Conservation (phyloP, 306 rosid species). For the Arachis hypogaea region DNA sequence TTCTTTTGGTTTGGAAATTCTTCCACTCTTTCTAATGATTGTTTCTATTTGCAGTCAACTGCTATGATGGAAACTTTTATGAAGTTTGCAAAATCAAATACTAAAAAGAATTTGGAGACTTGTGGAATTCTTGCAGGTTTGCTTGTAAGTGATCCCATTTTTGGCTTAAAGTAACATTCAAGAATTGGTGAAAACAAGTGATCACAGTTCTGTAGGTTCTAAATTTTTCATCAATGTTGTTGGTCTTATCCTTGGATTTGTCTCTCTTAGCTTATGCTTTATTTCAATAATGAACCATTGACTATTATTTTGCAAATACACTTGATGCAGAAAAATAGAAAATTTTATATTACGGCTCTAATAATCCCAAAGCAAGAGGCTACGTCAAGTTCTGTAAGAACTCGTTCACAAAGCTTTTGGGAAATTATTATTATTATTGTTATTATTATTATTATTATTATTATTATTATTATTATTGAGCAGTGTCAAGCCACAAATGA, state of each 20-base stretch:
- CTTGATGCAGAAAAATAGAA: slow-evolving; percentile 77
- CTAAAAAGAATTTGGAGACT: slow-evolving; percentile 76
- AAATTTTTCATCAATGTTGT: slow-evolving; percentile 26
- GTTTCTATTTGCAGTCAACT: slow-evolving; percentile 72
- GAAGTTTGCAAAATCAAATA: slow-evolving; percentile 82
- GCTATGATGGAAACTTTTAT: slow-evolving; percentile 80
- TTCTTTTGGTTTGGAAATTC: background rate
- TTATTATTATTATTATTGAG: slow-evolving; percentile 38
- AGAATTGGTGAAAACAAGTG: slow-evolving; percentile 1
- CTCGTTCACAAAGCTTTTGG: slow-evolving; percentile 22
- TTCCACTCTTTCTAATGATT: slow-evolving; percentile 33
- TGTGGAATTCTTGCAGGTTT: slow-evolving; percentile 92
- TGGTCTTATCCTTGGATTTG: slow-evolving; percentile 14
- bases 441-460: slow-evolving; percentile 5
- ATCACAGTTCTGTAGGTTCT: slow-evolving; percentile 8
- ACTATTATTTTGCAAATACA: slow-evolving; percentile 34
- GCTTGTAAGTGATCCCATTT: slow-evolving; percentile 68
- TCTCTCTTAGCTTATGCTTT: slow-evolving; percentile 11
- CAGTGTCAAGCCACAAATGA: slow-evolving; percentile 88
- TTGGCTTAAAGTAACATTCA: slow-evolving; percentile 16
- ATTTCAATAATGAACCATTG: slow-evolving; percentile 23
- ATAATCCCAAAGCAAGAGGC: slow-evolving; percentile 93
- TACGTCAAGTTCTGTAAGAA: slow-evolving; percentile 79
- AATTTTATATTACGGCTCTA: slow-evolving; percentile 75
- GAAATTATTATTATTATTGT: slow-evolving; percentile 19